Evolutionary conservation across 164 flowering plant species (phyloP), one percentile per base, ranked within the genome.

Genomic region (Magnolia changhungtana): DNA sequence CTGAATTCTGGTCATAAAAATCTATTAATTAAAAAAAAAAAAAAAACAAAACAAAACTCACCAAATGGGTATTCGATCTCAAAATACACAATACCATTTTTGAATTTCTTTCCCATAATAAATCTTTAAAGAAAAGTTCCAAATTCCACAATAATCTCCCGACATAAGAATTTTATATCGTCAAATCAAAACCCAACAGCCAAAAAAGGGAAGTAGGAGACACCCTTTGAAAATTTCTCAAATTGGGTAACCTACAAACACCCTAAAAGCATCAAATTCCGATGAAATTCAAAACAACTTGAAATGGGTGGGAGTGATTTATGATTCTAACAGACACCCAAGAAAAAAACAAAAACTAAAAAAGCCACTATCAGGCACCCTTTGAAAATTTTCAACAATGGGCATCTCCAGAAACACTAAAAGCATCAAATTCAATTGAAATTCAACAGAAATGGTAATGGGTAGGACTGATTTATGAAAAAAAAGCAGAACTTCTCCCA

Each of bases 381-480:
- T 11, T 18, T 8, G 55, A 14, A 67, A 29, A 67, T 7, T 71
- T 71, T 29, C 31, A 59, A 50, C 37, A 71, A 81, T 80, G 83
- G 81, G 80, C 73, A 81, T 50, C 82, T 24, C 61, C 76, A 77
- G 82, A 78, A 75, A 67, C 49, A 74, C 69, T 74, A 77, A 78
- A 80, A 81, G 86, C 82, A 86, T 83, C 82, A 81, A 85, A 86
- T 86, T 85, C 82, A 74, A 80, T 71, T 79, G 72, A 79, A 83
- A 82, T 83, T 84, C 69, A 61, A 72, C 81, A 79, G 49, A 51
- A 76, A 78, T 77, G n/a, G 76, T 78, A 81, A 78, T 80, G 76
- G 52, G 80, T 73, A 81, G 74, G 55, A 70, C 14, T 20, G 27
- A 70, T 8, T 70, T 20, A 70, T 14, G 58, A 49, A 45, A 20